phyloP scores from a whole-genome alignment of 1,139 yeast species.

The Suhomyces wounanorum region DNA sequence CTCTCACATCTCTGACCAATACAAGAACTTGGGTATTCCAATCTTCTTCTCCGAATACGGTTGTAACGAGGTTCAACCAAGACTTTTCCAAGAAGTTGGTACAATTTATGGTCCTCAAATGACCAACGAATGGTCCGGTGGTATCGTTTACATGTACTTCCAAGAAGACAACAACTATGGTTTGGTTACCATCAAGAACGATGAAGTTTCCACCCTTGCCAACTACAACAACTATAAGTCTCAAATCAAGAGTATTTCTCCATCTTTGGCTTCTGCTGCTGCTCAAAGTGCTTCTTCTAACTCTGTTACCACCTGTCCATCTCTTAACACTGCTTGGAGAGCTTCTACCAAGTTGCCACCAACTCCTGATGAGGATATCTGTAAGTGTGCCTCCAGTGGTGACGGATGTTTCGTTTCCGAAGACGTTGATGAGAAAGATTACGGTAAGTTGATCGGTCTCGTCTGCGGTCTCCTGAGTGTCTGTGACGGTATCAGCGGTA shows the following conservation, averaged over 20 bases:
- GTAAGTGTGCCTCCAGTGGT: slow-evolving; percentile 47
- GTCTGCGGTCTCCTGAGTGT: slow-evolving; percentile 50
- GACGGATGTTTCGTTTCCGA: slow-evolving; percentile 21
- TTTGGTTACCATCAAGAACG: slow-evolving; percentile 50
- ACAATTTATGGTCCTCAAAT: slow-evolving; percentile 58
- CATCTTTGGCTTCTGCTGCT: slow-evolving; percentile 29
- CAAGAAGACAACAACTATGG: slow-evolving; percentile 71
- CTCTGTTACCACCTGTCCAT: slow-evolving; percentile 45
- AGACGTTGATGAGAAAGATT: slow-evolving; percentile 26
- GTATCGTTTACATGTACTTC: slow-evolving; percentile 74
- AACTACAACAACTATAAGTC: slow-evolving; percentile 61
- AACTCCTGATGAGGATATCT: slow-evolving; percentile 61
- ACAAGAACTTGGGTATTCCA: slow-evolving; percentile 72
- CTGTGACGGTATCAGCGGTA: slow-evolving; percentile 55
- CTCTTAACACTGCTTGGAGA: slow-evolving; percentile 24
- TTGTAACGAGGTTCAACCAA: slow-evolving; percentile 71
- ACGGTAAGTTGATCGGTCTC: slow-evolving; percentile 53
- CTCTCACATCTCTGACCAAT: slow-evolving; percentile 69
- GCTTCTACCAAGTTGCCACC: slow-evolving; percentile 56
- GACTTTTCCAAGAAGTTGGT: slow-evolving; percentile 71
- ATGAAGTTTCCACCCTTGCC: slow-evolving; percentile 42
- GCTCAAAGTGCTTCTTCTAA: slow-evolving; percentile 18
- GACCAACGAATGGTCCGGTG: slow-evolving; percentile 51
- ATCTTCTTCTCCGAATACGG: slow-evolving; percentile 92
- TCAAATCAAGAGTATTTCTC: slow-evolving; percentile 44